Evolutionary conservation across 768 basidiomycete species (phyloP), one percentile per base, ranked within the genome.

Genomic region (Leccinum obscurum): DNA sequence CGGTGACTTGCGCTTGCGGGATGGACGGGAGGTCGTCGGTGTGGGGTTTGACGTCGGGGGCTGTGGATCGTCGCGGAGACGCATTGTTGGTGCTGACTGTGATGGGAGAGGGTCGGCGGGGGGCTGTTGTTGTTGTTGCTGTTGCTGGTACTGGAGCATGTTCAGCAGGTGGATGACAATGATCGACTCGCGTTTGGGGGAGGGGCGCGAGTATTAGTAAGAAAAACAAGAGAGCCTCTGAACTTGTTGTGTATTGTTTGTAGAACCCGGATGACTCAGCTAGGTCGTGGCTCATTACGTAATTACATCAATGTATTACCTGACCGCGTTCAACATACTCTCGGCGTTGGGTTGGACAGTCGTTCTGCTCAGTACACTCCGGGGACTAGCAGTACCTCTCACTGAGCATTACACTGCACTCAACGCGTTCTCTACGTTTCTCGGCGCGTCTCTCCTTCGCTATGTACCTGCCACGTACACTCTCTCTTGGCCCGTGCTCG

Each of bases 311-410:
- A 68, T 66, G 71, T 97, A 96, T 77, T 34, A 34, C 5, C 82
- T 98, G 3, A 66, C 91, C 57, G 71, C 77, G 0, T 98, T 95
- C 82, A 97, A 98, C 76, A 65, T 82, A 63, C 67, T 87, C 37
- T 94, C 93, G 0, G 78, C 88, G 0, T 52, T 85, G 14, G 89
- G 87, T 50, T 98, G 95, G 95, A 72, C 74, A 0, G 84, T 85
- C 73, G 75, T 96, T 61, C 86, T 96, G 65, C 60, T 78, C 68
- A 70, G 77, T 54, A 84, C 85, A 58, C 56, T 86, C 64, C 44
- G 64, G 74, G 62, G 83, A 85, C 67, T 90, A 61, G 50, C 34
- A 4, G 1, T 3, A 11, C 14, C 28, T 4, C 11, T 44, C 11
- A 0, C 37, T 15, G 10, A 17, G 0, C 68, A 76, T 65, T 76